These are phyloP conservation scores for Amylostereum areolatum DNA, from an alignment of 1,284 basidiomycete species.

Conservation along the genomic window DNA sequence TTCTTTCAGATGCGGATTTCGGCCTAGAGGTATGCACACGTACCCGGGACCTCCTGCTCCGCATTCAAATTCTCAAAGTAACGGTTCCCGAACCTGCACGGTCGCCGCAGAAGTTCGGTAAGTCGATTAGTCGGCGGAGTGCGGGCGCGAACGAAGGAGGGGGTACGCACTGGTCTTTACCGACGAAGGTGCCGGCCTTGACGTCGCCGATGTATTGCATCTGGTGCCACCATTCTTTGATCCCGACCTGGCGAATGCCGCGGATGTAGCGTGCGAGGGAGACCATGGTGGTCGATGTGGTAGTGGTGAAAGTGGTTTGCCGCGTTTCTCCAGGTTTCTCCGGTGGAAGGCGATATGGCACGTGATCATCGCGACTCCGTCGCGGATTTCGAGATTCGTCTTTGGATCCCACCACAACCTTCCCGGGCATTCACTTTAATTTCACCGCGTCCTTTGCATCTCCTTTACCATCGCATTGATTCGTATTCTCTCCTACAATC, in stretches of 20 bases:
- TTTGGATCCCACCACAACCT: no score
- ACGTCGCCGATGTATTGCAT: constrained; percentile 89
- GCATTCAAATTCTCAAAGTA: constrained; percentile 89
- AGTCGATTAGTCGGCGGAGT: background rate
- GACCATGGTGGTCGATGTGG: constrained; percentile 39
- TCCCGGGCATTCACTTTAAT: no score
- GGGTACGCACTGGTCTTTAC: constrained; percentile 73
- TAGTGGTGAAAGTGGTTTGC: no score
- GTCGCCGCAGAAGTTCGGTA: constrained; percentile 2
- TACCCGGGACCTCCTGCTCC: constrained; percentile 82
- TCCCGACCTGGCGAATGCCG: constrained; percentile 66
- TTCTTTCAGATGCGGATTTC: background rate
- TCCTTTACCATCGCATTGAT: no score
- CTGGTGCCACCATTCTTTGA: constrained; percentile 81
- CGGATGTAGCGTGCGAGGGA: constrained; percentile 74
- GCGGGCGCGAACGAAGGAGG: background rate
- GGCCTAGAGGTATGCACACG: constrained; percentile 16
- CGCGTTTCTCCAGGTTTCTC: no score
- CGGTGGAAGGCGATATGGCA: no score
- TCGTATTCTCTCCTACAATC: no score
- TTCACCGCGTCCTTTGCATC: no score
- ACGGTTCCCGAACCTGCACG: constrained; percentile 74
- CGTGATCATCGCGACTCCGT: no score
- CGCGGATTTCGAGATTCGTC: no score
- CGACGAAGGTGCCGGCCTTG: constrained; percentile 76